A percentile compares a stretch with the other conserved stretches of the same genome.
Evolutionary conservation across 495 filamentous ascomycete species (phyloP).

Genomic region (Neurospora sp.): DNA sequence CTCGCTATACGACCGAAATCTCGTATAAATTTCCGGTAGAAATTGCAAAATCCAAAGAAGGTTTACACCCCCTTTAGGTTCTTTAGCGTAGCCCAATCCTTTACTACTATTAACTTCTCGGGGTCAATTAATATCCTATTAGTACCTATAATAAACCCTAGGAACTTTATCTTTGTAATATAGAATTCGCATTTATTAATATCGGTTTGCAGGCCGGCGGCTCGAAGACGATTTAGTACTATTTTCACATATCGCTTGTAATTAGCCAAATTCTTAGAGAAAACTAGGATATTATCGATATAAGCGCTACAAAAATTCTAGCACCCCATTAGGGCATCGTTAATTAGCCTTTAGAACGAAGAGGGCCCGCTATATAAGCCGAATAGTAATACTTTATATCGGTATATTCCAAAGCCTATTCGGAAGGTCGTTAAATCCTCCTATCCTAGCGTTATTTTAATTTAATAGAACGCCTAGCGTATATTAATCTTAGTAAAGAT

Average conservation of each 20-base stretch:
- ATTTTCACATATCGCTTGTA: background rate
- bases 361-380: constrained; percentile 16
- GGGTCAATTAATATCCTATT: background rate
- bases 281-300: constrained; percentile 4
- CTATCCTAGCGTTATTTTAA: constrained; percentile 16
- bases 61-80: constrained; percentile 1
- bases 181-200: constrained; percentile 4
- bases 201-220: constrained; percentile 7
- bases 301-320: constrained; percentile 12
- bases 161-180: constrained; percentile 1
- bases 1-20: background rate
- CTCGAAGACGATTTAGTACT: constrained; percentile 7
- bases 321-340: constrained; percentile 13
- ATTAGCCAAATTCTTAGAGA: background rate
- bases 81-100: background rate
- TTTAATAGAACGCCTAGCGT: constrained; percentile 9
- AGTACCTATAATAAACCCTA: constrained; percentile 14
- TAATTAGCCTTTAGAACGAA: constrained; percentile 23
- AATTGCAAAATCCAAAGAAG: background rate
- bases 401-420: constrained; percentile 18
- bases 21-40: background rate
- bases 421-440: constrained; percentile 24
- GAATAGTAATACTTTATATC: constrained; percentile 28
- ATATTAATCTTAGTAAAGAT: too few species aligned
- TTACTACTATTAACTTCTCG: background rate